Base-by-base conservation (phyloP, 1,139 yeast genomes). In the Debaryomyces coudertii region DNA sequence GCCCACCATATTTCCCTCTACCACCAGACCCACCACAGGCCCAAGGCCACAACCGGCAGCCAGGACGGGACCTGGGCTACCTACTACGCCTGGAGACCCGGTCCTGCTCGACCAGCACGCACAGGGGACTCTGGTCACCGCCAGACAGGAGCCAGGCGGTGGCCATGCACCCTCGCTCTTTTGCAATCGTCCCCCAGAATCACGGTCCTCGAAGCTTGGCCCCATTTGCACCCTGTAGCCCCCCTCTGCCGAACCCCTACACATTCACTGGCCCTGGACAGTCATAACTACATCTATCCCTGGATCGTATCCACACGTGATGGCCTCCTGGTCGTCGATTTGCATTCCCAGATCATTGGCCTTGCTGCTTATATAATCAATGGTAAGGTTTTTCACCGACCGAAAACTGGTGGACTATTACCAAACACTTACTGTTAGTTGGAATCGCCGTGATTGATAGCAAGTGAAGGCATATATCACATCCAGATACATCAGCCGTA, bases 361-460 rank as follows among this genome's bases (percentile, higher is more conserved):
- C 11, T 18, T 33, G 22, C 15, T 33, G 36, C 24, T 33, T 33
- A 33, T 33, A 33, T 33, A 33, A 33, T 23, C 36, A 18, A 18
- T 12, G 8, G 36, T 33, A 33, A 33, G 36, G 36, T 33, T 33
- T 33, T 33, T 33, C 36, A 18, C 7, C 36, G 36, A 33, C 36
- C 36, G 36, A 24, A 33, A 33, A 33, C 36, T 33, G 15, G 36
- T 18, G 22, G 24, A 33, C 18, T 33, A 7, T 33, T 15, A 33
- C 23, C 36, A 33, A 33, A 33, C 36, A 18, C n/a, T 7, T 31
- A 33, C 36, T 31, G 12, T 20, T 8, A 18, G 23, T 15, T n/a
- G 20, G 18, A 9, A 33, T 11, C 36, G 36, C 36, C 36, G 18
- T 33, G 24, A n/a, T 18, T 18, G 36, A 33, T 33, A 9, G 36